Conservation (phyloP, 306 rosid species). For the Carpinus fangiana region DNA sequence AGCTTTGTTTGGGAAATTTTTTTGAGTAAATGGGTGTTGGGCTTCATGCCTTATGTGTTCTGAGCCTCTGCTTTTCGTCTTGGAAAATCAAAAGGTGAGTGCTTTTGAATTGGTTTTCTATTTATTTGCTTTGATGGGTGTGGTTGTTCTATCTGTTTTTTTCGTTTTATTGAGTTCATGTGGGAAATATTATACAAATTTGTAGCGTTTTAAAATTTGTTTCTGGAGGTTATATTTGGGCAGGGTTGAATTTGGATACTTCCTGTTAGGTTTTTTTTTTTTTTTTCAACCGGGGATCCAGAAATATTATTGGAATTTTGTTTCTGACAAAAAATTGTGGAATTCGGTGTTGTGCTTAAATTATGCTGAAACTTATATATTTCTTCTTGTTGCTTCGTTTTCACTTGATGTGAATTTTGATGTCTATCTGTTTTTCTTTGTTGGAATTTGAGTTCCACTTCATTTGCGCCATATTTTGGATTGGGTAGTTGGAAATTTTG, state of each 20-base stretch:
- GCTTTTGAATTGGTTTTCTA: conserved; percentile 20
- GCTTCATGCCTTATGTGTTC: conserved; percentile 39
- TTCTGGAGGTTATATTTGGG: conserved; percentile 5
- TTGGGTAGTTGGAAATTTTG: conserved; percentile 5
- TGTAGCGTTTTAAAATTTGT: background rate
- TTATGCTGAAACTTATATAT: background rate
- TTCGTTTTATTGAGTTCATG: conserved; percentile 4
- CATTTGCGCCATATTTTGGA: conserved; percentile 13
- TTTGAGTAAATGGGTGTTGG: conserved; percentile 41
- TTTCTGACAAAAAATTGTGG: conserved; percentile 5
- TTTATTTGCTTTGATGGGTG: conserved; percentile 6
- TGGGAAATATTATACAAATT: background rate
- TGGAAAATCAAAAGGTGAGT: conserved; percentile 54
- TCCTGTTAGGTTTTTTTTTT: conserved; percentile 13
- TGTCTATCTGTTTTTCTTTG: background rate
- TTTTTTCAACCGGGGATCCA: conserved; percentile 18
- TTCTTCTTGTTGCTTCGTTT: conserved; percentile 23
- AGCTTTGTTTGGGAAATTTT: conserved; percentile 29
- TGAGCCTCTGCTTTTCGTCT: conserved; percentile 44
- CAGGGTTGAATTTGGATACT: conserved; percentile 26
- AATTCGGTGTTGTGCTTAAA: conserved; percentile 24
- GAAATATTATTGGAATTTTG: conserved; percentile 23
- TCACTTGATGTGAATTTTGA: conserved; percentile 11
- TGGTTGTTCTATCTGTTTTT: conserved; percentile 16
- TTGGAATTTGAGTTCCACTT: conserved; percentile 1